Base-by-base conservation (phyloP, 495 filamentous ascomycete genomes). In the Penicillium pulvis region DNA sequence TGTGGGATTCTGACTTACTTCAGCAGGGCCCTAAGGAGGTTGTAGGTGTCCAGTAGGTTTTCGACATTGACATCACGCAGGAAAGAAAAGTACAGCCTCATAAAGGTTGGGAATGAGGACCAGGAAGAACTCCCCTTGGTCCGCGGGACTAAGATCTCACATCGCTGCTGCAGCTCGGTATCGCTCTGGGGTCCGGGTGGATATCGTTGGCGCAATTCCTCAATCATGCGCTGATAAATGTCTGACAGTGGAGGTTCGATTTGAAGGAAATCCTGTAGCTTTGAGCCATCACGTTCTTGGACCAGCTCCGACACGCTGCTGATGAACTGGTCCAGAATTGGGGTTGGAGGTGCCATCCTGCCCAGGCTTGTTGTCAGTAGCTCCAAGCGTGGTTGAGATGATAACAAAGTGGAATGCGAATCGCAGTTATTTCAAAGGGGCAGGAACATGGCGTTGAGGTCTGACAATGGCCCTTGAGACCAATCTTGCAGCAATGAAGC, bases 11-110 rank as follows among this genome's bases (percentile, higher is more conserved):
- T 12, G 11, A 75, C 86, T 53, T 76, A 93, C 89, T 86, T 87
- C 12, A 91, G 70, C 20, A 96, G 71, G 14, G 77, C 82, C 62
- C 85, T 92, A 56, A 95, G 82, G 57, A 85, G 70, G 39, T 88
- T 80, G 66, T 95, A 90, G 3, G 92, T 88, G 30, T 85, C 81
- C 19, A 96, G 75, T 5, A 93, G 75, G 66, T 93, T 87, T 4
- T 85, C 78, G 28, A 89, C 85, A 64, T 92, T 82, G 20, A 91
- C 85, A 62, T 93, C 90, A 43, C 91, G 81, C 71, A 92, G 81
- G 64, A 91, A 97, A 33, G 78, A 76, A 51, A 95, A 80, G 63
- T 94, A 97, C 26, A 88, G 83, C 65, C 83, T 87, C 68, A 93
- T 81, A 66, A 95, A 93, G 0, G 83, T 81, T 33, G 85, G 77